Conservation (phyloP, 2,329 filamentous ascomycete genomes). For the Trichoderma koningiopsis region DNA sequence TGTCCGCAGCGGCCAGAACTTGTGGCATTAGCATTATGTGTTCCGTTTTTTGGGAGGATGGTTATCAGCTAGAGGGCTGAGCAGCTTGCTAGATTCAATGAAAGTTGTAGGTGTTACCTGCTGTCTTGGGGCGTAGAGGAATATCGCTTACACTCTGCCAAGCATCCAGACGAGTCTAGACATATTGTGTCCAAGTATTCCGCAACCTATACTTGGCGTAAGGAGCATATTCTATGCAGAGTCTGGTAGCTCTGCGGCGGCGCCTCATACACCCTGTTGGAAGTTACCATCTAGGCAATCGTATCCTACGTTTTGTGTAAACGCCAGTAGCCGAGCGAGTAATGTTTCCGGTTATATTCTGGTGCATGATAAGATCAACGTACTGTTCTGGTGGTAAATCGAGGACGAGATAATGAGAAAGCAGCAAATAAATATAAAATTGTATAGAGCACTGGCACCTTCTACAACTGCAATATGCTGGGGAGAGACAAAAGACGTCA, state of each 20-base stretch:
- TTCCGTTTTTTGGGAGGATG: background rate
- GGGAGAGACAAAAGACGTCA: background rate
- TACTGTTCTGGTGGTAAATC: background rate
- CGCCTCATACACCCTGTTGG: background rate
- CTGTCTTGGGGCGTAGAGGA: background rate
- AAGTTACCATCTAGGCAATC: background rate
- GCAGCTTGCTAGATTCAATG: background rate
- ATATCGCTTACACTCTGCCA: background rate
- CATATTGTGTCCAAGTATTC: slow-evolving; percentile 1
- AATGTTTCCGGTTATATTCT: background rate
- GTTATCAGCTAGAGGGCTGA: slow-evolving; percentile 11
- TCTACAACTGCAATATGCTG: background rate
- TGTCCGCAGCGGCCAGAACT: background rate
- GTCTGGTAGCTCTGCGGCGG: background rate
- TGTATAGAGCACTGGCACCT: background rate
- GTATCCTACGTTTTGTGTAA: slow-evolving; percentile 8
- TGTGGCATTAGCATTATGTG: background rate
- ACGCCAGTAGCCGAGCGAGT: background rate
- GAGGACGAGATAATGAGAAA: background rate
- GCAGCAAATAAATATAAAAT: background rate
- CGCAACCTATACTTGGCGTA: background rate
- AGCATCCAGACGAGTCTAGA: background rate
- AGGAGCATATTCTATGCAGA: background rate
- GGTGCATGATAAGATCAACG: background rate
- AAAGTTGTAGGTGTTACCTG: background rate